Evolutionary conservation across 768 basidiomycete genomes (phyloP), one percentile per base, ranked within the genome.

Genomic region (Xerocomellus chrysenteron): DNA sequence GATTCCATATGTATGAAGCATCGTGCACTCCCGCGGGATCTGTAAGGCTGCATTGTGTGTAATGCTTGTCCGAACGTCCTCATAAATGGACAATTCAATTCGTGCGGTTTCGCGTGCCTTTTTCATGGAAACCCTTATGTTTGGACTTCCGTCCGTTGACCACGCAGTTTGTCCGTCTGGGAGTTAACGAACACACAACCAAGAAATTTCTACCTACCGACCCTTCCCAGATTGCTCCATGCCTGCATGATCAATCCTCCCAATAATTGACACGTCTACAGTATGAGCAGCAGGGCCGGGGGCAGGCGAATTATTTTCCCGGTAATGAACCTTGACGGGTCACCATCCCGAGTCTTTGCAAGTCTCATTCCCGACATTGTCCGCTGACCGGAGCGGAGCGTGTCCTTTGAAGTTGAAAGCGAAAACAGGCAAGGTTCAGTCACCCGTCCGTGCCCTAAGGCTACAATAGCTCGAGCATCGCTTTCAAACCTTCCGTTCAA

Each of bases 51-150:
- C 47, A 32, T 45, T 39, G 52, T 57, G 49, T 32, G 35, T 36
- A 36, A 17, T 13, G 36, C 37, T 47, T 54, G 21, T 55, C 39
- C 32, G 32, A 55, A 33, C 13, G 17, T 49, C 39, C 9, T 8
- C 14, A 12, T n/a, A 41, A 47, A 43, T 48, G 21, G 21, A 21
- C 21, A 21, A 21, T 21, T 21, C 50, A 47, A 43, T 16, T 21
- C 16, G 26, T 28, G 19, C 30, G 26, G 19, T 36, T 41, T 57
- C 43, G 39, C 24, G 24, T 35, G 19, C 14, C 14, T 45, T 58
- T 46, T 36, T 47, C 54, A 68, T 56, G 45, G 54, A 47, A 61
- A 56, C 53, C 17, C 39, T 35, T 48, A 17, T 21, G 32, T 51
- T 47, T 48, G 47, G 58, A 54, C 46, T 42, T 49, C 45, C 48